Conservation (phyloP, 2,329 filamentous ascomycete species). For the Trichoderma arundinaceum region DNA sequence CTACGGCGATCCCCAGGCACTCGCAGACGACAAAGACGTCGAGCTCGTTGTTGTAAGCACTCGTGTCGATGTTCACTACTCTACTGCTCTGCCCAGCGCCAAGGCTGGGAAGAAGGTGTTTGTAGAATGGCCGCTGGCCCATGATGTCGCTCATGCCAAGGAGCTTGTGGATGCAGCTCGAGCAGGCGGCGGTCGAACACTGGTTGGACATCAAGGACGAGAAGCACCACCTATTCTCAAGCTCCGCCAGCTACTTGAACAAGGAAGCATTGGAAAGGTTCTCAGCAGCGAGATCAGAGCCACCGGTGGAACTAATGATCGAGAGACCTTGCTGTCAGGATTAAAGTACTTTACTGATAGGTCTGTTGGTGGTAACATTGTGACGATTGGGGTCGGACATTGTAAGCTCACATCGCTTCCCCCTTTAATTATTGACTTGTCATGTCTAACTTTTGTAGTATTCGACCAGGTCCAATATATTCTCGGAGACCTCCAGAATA, state of each 20-base stretch:
- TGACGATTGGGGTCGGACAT: slow-evolving; percentile 52
- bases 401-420: slow-evolving; percentile 40
- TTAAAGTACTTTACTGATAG: slow-evolving; percentile 57
- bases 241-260: slow-evolving; percentile 51
- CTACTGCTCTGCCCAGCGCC: slow-evolving; percentile 53
- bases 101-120: slow-evolving; percentile 59
- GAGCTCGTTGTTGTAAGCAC: slow-evolving; percentile 62
- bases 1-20: slow-evolving; percentile 56
- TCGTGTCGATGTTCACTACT: slow-evolving; percentile 59
- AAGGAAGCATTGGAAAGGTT: slow-evolving; percentile 57
- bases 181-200: slow-evolving; percentile 44
- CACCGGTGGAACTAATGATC: slow-evolving; percentile 45
- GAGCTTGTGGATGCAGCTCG: slow-evolving; percentile 49
- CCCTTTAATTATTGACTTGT: too few relatives aligned
- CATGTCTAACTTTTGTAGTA: slow-evolving; percentile 39
- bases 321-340: slow-evolving; percentile 42
- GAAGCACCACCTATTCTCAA: slow-evolving; percentile 52
- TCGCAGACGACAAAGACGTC: slow-evolving; percentile 56
- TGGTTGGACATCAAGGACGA: slow-evolving; percentile 60
- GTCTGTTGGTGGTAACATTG: slow-evolving; percentile 53
- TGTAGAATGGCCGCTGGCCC: slow-evolving; percentile 64
- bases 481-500: slow-evolving; percentile 51
- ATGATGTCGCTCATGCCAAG: slow-evolving; percentile 48
- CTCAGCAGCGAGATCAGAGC: slow-evolving; percentile 55
- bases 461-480: slow-evolving; percentile 54